Evolutionary conservation across 2,329 filamentous ascomycete genomes (phyloP), one percentile per base, ranked within the genome.

Genomic region (Exserohilum turcica): DNA sequence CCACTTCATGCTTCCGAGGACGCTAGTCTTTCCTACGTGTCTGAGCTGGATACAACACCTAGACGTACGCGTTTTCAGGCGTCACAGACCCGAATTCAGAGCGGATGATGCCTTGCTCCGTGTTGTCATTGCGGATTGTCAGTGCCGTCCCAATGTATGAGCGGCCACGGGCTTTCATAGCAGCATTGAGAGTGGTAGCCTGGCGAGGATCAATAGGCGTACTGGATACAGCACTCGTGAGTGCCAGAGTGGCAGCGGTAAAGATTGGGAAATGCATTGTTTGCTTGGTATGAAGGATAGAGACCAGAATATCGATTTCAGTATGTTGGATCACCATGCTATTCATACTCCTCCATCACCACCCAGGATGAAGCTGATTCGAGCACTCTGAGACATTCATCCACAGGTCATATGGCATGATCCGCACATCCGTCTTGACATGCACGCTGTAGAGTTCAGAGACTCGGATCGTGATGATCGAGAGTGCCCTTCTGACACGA

Each of bases 91-190:
- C 68, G 42, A 72, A 72, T 35, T 72, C 68, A 10, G 60, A 43
- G 19, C 57, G 56, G 49, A 66, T 64, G 36, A 66, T 44, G 47
- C 61, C 64, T 24, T 59, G 55, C 52, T 68, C 65, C 0, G 54
- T 52, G 57, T 69, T 71, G 60, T 73, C 71, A 46, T 57, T 63
- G 29, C 71, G 67, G 43, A 74, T 66, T 3, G 71, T 74, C 24
- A 75, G 43, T 7, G 72, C 71, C 10, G 71, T 74, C 33, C 72
- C 72, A 21, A 75, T 69, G 54, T 71, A 75, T 3, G 57, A 57
- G n/a, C 70, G 69, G 12, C 69, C 70, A 40, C 58, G 57, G 8
- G 64, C 52, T 6, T 55, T 47, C 9, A 66, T 61, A 24, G 65
- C 65, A 13, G 57, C 60, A 38, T 68, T 57, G 18, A 68, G 61